Percentiles rank a stretch among this genome's conserved stretches.
phyloP scores from a whole-genome alignment of 2,329 filamentous ascomycete species.

The Nannizziopsis barbatae region DNA sequence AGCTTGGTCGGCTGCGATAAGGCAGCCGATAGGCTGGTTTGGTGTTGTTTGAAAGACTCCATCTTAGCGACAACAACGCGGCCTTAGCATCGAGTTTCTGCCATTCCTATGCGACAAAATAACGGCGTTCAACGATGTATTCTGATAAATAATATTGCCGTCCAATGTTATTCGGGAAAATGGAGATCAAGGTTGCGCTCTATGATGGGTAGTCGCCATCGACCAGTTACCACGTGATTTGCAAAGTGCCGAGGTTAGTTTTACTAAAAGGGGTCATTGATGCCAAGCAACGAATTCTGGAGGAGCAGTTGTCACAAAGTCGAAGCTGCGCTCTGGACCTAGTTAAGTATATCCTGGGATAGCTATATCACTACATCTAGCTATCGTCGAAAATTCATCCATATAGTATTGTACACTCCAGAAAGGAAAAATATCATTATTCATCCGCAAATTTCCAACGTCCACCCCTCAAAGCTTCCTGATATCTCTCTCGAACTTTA shows the following conservation, averaged over 20 bases:
- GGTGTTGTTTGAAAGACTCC: slow-evolving; percentile 24
- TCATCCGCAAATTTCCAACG: slow-evolving; percentile 77
- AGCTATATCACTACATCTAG: too few species aligned
- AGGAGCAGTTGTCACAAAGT: too few species aligned
- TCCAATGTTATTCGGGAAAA: too few species aligned
- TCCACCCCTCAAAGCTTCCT: slow-evolving; percentile 70
- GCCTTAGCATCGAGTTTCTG: background rate
- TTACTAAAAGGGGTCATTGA: background rate
- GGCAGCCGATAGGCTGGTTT: slow-evolving; percentile 22
- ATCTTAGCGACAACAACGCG: slow-evolving; percentile 18
- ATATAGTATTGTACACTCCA: background rate
- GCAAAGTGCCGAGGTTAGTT: background rate
- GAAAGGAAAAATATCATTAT: slow-evolving; percentile 23
- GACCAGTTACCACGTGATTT: slow-evolving; percentile 1
- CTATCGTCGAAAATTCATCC: too few species aligned
- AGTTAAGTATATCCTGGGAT: too few species aligned
- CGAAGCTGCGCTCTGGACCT: too few species aligned
- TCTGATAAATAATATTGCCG: too few species aligned
- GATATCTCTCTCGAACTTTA: slow-evolving; percentile 60
- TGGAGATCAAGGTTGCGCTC: background rate
- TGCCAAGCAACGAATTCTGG: background rate
- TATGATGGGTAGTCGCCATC: background rate
- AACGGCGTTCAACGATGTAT: background rate
- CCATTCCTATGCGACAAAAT: background rate
- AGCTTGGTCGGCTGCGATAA: slow-evolving; percentile 32